Conservation (phyloP, 148 eudicot genomes). For the Cornus controversa region DNA sequence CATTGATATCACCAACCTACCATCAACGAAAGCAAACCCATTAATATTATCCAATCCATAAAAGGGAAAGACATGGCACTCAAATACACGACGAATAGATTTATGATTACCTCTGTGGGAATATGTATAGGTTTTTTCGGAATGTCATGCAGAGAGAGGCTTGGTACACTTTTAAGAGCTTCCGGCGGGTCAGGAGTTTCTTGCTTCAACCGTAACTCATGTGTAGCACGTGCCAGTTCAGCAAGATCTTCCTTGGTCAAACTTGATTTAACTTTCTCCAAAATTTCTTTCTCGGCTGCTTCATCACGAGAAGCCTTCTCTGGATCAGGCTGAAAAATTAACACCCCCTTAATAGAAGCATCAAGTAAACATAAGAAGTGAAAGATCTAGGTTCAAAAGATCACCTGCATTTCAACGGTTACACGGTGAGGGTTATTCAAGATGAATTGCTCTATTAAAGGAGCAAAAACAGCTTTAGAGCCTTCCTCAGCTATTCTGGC, state of each 20-base stretch:
- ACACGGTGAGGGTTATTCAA: slow-evolving; percentile 85
- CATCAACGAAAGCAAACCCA: slow-evolving; percentile 16
- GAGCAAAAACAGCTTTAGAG: slow-evolving; percentile 93
- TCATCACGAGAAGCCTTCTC: slow-evolving; percentile 93
- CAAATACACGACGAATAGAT: slow-evolving; percentile 14
- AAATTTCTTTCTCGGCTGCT: slow-evolving; percentile 69
- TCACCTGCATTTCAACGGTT: slow-evolving; percentile 96
- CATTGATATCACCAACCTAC: slow-evolving; percentile 82
- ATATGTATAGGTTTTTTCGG: slow-evolving; percentile 78
- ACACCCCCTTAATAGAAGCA: background rate
- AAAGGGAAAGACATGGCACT: background rate
- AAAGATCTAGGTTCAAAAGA: slow-evolving; percentile 3
- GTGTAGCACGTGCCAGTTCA: slow-evolving; percentile 87
- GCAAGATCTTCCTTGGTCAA: slow-evolving; percentile 96
- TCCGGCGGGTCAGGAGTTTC: slow-evolving; percentile 99
- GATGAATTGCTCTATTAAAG: slow-evolving; percentile 76
- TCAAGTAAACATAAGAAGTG: slow-evolving; percentile 3
- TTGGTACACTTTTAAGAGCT: slow-evolving; percentile 86
- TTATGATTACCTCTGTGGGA: slow-evolving; percentile 70
- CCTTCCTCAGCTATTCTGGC: slow-evolving; percentile 85
- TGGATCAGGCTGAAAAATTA: slow-evolving; percentile 77
- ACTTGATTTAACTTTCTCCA: slow-evolving; percentile 78
- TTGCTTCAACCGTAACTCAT: slow-evolving; percentile 82
- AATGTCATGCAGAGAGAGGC: slow-evolving; percentile 83
- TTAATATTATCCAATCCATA: slow-evolving; percentile 16